These are phyloP conservation scores for Fusarium sp. DNA, from an alignment of 2,329 filamentous ascomycete species.

Conservation along the genomic window DNA sequence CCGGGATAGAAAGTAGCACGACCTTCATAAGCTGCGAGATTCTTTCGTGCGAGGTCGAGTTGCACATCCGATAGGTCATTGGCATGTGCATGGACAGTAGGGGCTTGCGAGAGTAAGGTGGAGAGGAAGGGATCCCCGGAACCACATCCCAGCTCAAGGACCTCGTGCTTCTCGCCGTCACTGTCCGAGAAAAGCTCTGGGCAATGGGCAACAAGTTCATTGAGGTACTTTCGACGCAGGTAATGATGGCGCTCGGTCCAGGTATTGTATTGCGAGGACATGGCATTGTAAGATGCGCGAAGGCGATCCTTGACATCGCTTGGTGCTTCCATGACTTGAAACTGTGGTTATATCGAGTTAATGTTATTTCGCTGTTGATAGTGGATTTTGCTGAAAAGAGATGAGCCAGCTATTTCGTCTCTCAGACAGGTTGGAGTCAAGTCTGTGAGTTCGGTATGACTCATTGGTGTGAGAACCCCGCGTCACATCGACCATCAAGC, in stretches of 20 bases:
- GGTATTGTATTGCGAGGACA: slow-evolving; percentile 21
- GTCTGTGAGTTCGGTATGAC: not conserved
- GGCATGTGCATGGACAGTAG: not conserved
- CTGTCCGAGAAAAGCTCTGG: not conserved
- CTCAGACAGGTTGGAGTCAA: not conserved
- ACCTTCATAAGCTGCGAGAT: not conserved
- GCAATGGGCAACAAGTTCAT: not conserved
- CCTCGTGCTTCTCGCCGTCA: not conserved
- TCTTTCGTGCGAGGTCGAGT: slow-evolving; percentile 1
- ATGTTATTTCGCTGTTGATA: not conserved
- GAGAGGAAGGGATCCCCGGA: slow-evolving; percentile 14
- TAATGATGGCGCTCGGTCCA: slow-evolving; percentile 20
- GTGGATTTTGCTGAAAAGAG: not conserved
- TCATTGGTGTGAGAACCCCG: not conserved
- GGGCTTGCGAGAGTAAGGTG: not conserved
- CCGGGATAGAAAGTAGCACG: not conserved
- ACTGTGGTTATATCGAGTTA: not conserved
- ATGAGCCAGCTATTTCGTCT: not conserved
- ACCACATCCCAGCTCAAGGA: slow-evolving; percentile 28
- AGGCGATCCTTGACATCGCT: slow-evolving; percentile 3
- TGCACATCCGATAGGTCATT: slow-evolving; percentile 24
- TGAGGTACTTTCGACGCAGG: slow-evolving; percentile 5
- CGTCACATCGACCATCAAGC: not conserved
- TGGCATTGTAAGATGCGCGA: slow-evolving; percentile 10
- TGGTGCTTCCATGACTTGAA: not conserved